Evolutionary conservation across 148 eudicot species (phyloP), one percentile per base, ranked within the genome.

Genomic region (Cornus kousa): DNA sequence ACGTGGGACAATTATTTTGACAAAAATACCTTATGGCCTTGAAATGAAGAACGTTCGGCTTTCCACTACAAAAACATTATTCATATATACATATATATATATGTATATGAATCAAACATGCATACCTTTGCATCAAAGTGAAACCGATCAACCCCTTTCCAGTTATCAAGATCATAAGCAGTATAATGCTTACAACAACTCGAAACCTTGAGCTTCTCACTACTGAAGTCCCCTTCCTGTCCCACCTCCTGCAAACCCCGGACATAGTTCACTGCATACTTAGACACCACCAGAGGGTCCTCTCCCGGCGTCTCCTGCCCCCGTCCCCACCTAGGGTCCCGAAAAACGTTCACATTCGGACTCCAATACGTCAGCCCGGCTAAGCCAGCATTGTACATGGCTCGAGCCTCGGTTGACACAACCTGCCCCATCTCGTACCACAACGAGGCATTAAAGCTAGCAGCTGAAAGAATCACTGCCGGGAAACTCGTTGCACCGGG

Each of bases 401-500:
- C 86, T 43, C 84, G 64, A 14, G 86, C 88, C 76, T 86, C 88
- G 0, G 84, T 83, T 0, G 86, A 86, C 73, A 87, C 89, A 40
- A 78, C 88, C 59, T 65, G 74, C 2, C 86, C 89, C 74, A 90
- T 78, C 31, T 66, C 83, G 35, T 85, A 85, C 91, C 94, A 90
- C 31, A 89, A 64, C 14, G 83, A 31, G 0, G 72, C 77, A 75
- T 90, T 88, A 37, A 88, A 90, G 12, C 85, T 78, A 24, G 94
- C 90, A 20, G 90, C 90, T 22, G 91, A 74, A 3, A 88, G 83
- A 43, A 90, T 86, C 17, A 89, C 90, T 6, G 85, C 86, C 0
- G 94, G 91, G 23, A 90, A 90, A 6, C 89, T 90, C 2, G 94
- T 89, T 19, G 94, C 94, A 8, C 89, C 88, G 0, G 78, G 79